Evolutionary conservation across 2,329 filamentous ascomycete species (phyloP).

Genomic region (Neopestalotiopsis rosae): DNA sequence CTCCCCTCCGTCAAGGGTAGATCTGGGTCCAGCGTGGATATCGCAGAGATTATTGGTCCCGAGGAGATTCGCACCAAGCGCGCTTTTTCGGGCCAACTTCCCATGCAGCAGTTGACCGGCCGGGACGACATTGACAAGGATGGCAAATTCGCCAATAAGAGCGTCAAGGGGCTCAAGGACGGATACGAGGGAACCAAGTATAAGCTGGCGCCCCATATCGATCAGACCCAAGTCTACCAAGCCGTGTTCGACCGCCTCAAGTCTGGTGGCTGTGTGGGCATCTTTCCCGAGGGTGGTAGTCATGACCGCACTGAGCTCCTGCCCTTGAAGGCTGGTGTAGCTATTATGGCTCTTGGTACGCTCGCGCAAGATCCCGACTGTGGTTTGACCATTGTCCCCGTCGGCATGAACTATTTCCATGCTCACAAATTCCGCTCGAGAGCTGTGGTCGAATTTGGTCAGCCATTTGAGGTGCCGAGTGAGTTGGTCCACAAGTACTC

Average conservation of each 20-base stretch:
- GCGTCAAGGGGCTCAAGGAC: constrained; percentile 57
- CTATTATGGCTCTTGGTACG: constrained; percentile 95
- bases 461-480: constrained; percentile 81
- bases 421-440: constrained; percentile 97
- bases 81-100: constrained; percentile 77
- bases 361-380: constrained; percentile 85
- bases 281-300: constrained; percentile 96
- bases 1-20: constrained; percentile 82
- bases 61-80: constrained; percentile 88
- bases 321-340: constrained; percentile 93
- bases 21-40: constrained; percentile 80
- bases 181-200: constrained; percentile 80
- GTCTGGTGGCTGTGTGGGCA: constrained; percentile 87
- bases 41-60: constrained; percentile 78
- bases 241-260: constrained; percentile 86
- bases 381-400: constrained; percentile 91
- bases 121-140: constrained; percentile 73
- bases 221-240: constrained; percentile 92
- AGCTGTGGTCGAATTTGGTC: constrained; percentile 94
- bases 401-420: constrained; percentile 99
- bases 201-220: constrained; percentile 89
- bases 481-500: constrained; percentile 88
- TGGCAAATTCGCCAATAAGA: constrained; percentile 64
- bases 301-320: constrained; percentile 92
- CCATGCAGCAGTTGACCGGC: constrained; percentile 82